Evolutionary conservation across 305 asterid species (phyloP).

Genomic region (Rubia tinctorum): DNA sequence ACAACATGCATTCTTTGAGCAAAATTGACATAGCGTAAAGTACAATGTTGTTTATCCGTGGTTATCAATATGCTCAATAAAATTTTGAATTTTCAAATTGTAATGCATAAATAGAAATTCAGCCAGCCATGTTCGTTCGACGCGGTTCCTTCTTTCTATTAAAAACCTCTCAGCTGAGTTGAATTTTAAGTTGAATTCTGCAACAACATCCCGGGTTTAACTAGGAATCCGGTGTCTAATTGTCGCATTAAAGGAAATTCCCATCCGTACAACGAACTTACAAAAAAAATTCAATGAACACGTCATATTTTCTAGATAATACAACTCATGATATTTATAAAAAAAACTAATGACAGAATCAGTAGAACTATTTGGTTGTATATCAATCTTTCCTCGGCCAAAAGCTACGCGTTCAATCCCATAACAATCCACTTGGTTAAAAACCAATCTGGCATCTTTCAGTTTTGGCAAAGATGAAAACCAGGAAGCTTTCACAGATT

Average conservation of each 20-base stretch:
- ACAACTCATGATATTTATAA: neutral
- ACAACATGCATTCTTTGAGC: no score
- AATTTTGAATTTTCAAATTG: constrained; percentile 45
- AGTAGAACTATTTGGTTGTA: constrained; percentile 28
- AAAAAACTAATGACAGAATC: constrained; percentile 27
- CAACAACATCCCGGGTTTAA: constrained; percentile 57
- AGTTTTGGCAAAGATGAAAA: constrained; percentile 30
- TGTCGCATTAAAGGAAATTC: constrained; percentile 19
- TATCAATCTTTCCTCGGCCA: neutral
- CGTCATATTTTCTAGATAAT: no score
- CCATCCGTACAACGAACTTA: constrained; percentile 56
- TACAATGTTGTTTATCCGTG: neutral
- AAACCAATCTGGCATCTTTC: constrained; percentile 19
- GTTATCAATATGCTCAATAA: constrained; percentile 26
- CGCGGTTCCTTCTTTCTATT: constrained; percentile 18
- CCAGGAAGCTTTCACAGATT: constrained; percentile 36
- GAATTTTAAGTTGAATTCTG: constrained; percentile 15
- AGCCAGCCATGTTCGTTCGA: constrained; percentile 32
- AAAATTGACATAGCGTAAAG: no score
- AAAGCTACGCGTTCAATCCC: constrained; percentile 32
- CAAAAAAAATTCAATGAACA: constrained; percentile 25
- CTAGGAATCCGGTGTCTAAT: constrained; percentile 45
- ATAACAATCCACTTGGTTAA: constrained; percentile 44
- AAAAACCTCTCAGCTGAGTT: constrained; percentile 37
- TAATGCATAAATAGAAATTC: constrained; percentile 15